Base-by-base conservation (phyloP, 2,329 filamentous ascomycete genomes). In the Verticillium isaacii region DNA sequence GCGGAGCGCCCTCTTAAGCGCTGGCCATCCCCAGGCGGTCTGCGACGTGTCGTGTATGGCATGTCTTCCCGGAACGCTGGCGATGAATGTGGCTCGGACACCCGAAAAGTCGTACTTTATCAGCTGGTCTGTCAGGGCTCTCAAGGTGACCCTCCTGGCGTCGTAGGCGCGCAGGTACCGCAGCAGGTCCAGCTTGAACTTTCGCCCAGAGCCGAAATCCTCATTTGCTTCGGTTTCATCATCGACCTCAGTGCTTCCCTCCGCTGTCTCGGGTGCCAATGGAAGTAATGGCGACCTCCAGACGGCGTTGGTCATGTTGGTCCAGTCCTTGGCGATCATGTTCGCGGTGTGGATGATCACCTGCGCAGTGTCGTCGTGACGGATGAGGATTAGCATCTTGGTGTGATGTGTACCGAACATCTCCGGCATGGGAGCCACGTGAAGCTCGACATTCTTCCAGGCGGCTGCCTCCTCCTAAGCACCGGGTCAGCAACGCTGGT, bases 281-380 rank as follows among this genome's bases (percentile, higher is more conserved):
- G 90, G 87, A 1, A 96, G 83, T 1, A 85, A 71, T 0, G 91
- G 91, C 0, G 91, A 94, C 58, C 78, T 80, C 93, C 93, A 97
- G 5, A 91, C 84, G 1, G 86, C 92, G 72, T 97, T 92, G 1
- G 88, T 90, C 90, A 96, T 91, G 67, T 95, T 95, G 1, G 81
- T 84, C 93, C 93, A 97, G 72, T 97, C 93, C 61, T 88, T 87
- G 4, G 82, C 71, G n/a, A 96, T 94, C 89, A 96, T 92, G 68
- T 97, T 97, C 19, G 93, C 92, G 0, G 93, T 97, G 68, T 96
- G 91, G 34, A 97, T 93, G 61, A 96, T 76, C 6, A 97, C 78
- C 74, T 96, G 90, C 0, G 89, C 90, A 0, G 82, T 85, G 64
- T 89, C 86, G 70, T 96, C 92, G 71, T 90, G 87, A 5, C 90